Base-by-base conservation (phyloP, 208 protist genomes). In the Trypanosoma melophagium region DNA sequence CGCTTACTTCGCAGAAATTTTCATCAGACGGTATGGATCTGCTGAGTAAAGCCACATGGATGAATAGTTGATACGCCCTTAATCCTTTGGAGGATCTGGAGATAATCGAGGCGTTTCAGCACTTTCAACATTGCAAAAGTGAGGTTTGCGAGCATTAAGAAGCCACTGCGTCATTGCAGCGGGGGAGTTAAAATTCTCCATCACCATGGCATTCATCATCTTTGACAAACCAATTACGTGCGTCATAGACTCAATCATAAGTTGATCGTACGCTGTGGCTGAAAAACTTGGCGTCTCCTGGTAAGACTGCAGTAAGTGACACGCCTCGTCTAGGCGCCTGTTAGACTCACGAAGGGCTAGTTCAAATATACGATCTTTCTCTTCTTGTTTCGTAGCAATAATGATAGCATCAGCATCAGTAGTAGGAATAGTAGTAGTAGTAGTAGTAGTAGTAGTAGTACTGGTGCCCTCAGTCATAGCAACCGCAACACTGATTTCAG, bases 281-380 rank as follows among this genome's bases (percentile, higher is more conserved):
- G 53, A 59, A 58, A 72, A 72, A 66, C 67, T 72, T 47, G 67
- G 67, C 21, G 67, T 72, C 8, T 65, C 67, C 10, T 49, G 19
- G 57, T 72, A 72, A 5, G 54, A 72, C 40, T 51, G 52, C 16
- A 72, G 41, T 17, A 72, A 25, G 28, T 16, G 47, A 35, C 8
- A 65, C 10, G 28, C 51, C 17, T 58, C 60, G 55, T 72, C 49
- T 13, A 66, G 44, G 14, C 44, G 55, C n/a, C 8, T 12, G 50
- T 63, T 72, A 19, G 57, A 65, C 58, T 58, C 54, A 58, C 49
- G 49, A 21, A 72, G n/a, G 4, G 52, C 19, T 19, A 49, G 40
- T 25, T 50, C 49, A 19, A 65, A 12, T 2, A 58, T 42, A 19
- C 14, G 4, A 3, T 54, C 24, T 12, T 24, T 51, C 3, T 21